Evolutionary conservation across 345 rosid species (phyloP), one percentile per base, ranked within the genome.

Genomic region (Salix suchowensis): DNA sequence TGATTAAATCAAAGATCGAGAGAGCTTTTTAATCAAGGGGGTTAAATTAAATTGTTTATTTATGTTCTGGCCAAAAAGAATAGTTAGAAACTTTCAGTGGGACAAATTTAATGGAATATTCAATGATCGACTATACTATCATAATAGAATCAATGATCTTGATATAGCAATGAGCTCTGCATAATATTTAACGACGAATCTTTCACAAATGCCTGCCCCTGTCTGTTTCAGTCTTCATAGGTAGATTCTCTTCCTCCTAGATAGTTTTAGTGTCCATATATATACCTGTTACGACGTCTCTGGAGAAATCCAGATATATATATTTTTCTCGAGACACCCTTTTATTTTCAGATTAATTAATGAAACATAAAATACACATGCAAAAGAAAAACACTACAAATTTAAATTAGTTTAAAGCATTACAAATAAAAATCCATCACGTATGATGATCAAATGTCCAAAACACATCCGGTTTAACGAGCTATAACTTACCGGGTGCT

Each of bases 141-240:
- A 4, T 4, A 32, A 32, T 32, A 4, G 4, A 32, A 32, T 32
- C 0, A 32, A 32, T 30, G 32, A 30, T 30, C 32, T 30, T 30
- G 32, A 30, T 30, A 30, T 30, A 30, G 32, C 32, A 30, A 30
- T 0, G 34, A 32, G 34, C 34, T 4, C 34, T 32, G 5, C 34
- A 32, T 32, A 4, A 32, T 50, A 8, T 60, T 60, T 7, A 73
- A 34, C 6, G 19, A 52, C 14, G 26, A 66, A 66, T 67, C 24
- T 52, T 67, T 66, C 65, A 37, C 23, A 39, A 36, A 19, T 50
- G 10, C n/a, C 54, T 66, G 71, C 46, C 65, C 24, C 52, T 15
- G 16, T 71, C 39, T 67, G 72, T n/a, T 50, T 67, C 52, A 50
- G 72, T 67, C 78, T 66, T 67, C 65, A 24, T 52, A 24, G 64